phyloP scores from a whole-genome alignment of 2,329 filamentous ascomycete species.

The Phaeosphaeriaceae sp. region DNA sequence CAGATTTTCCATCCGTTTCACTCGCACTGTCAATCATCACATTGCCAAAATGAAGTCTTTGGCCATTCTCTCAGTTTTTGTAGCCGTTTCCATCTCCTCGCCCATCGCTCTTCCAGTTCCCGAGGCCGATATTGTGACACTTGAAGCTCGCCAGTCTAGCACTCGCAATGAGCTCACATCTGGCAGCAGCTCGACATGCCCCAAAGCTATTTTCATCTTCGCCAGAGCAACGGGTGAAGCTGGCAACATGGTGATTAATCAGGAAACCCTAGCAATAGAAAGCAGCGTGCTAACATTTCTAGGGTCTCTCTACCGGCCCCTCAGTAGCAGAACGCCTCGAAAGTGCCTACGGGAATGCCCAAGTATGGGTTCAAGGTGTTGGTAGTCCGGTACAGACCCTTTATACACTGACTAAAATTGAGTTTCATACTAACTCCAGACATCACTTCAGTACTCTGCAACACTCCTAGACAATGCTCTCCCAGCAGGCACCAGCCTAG shows the following conservation, averaged over 20 bases:
- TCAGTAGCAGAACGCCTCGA: slow-evolving; percentile 19
- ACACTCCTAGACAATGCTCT: slow-evolving; percentile 40
- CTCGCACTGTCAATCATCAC: neutral
- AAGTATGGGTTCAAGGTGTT: slow-evolving; percentile 32
- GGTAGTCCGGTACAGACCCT: slow-evolving; percentile 19
- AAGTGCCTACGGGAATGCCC: slow-evolving; percentile 10
- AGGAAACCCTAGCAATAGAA: neutral
- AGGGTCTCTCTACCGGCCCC: slow-evolving; percentile 16
- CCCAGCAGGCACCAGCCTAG: slow-evolving; percentile 33
- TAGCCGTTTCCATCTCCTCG: neutral
- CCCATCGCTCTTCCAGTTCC: neutral
- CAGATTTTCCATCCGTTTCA: no score
- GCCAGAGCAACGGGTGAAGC: slow-evolving; percentile 23
- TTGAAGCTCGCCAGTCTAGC: neutral
- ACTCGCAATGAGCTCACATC: slow-evolving; percentile 22
- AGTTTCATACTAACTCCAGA: no score
- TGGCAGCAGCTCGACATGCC: slow-evolving; percentile 19
- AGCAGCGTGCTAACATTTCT: neutral
- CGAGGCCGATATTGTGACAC: neutral
- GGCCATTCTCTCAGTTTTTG: neutral
- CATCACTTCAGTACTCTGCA: slow-evolving; percentile 34
- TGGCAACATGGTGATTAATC: slow-evolving; percentile 25
- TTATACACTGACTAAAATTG: no score
- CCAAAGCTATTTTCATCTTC: slow-evolving; percentile 27
- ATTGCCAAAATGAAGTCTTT: neutral